These are phyloP conservation scores for Anthoceros angustus DNA, from an alignment of 225 moss, liverwort and hornwort genomes.

Conservation along the genomic window DNA sequence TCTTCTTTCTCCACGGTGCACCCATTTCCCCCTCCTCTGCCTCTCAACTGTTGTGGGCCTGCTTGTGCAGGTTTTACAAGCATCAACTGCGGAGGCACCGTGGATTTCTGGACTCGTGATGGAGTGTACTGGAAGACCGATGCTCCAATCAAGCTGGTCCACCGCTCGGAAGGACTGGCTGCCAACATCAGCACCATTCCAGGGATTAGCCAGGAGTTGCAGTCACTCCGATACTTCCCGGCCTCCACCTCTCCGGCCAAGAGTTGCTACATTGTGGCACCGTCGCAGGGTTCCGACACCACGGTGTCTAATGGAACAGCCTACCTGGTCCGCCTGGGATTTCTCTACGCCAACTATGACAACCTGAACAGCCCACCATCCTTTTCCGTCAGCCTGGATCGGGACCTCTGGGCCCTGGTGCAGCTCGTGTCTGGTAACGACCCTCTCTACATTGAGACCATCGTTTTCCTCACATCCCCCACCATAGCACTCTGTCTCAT, in stretches of 20 bases:
- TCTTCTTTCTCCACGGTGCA: no score
- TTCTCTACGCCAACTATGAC: not conserved
- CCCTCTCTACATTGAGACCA: not conserved
- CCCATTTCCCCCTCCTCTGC: no score
- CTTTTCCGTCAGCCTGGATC: not conserved
- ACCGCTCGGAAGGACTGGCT: not conserved
- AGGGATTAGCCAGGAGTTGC: not conserved
- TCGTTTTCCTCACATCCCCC: not conserved
- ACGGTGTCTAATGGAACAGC: not conserved
- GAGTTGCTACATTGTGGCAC: not conserved
- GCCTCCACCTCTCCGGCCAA: not conserved
- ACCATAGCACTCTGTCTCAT: not conserved
- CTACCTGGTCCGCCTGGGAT: constrained; percentile 1
- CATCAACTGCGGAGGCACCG: constrained; percentile 1
- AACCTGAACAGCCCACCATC: not conserved
- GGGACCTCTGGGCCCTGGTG: not conserved
- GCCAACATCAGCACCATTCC: not conserved
- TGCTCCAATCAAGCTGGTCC: not conserved
- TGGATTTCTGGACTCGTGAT: not conserved
- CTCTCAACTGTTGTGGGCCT: no score
- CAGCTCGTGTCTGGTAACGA: not conserved
- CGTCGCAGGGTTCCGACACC: not conserved
- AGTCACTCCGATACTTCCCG: not conserved
- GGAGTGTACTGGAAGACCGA: not conserved
- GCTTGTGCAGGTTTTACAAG: not conserved